A percentile compares a stretch with the other conserved stretches of the same genome.
These are phyloP conservation scores for Globisporangium yorkense DNA, from an alignment of 352 stramenopile species.

Conservation along the genomic window DNA sequence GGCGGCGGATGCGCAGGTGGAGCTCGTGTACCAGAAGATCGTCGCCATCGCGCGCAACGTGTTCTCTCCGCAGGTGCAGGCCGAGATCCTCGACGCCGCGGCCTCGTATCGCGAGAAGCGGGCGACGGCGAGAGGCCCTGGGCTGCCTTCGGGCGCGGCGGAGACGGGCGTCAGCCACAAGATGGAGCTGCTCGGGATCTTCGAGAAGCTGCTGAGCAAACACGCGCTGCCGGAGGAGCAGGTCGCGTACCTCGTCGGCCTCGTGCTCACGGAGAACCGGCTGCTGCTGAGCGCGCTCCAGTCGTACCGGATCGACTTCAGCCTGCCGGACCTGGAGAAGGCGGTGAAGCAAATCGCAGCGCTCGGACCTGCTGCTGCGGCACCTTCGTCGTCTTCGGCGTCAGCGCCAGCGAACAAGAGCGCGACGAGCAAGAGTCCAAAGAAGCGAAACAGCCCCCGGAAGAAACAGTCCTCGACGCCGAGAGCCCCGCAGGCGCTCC, in stretches of 20 bases:
- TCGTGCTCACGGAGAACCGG: constrained; percentile 43
- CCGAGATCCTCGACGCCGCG: constrained; percentile 33
- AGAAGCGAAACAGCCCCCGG: constrained; percentile 7
- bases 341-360: constrained; percentile 46
- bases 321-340: constrained; percentile 39
- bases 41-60: constrained; percentile 43
- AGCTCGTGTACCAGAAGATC: constrained; percentile 51
- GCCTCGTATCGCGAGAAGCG: constrained; percentile 14
- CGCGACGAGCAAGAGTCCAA: neutral
- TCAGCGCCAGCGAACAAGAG: neutral
- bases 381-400: neutral
- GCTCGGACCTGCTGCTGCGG: constrained; percentile 15
- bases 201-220: constrained; percentile 55
- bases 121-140: too few species aligned
- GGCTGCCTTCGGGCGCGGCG: neutral
- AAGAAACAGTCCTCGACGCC: constrained; percentile 5
- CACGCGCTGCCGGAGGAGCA: constrained; percentile 56
- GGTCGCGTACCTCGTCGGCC: constrained; percentile 31
- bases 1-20: constrained; percentile 20
- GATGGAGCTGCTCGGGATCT: constrained; percentile 41
- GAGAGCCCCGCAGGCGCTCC: constrained; percentile 3
- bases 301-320: constrained; percentile 41
- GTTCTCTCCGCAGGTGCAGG: constrained; percentile 52
- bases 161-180: constrained; percentile 20
- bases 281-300: constrained; percentile 50